Percentiles rank a stretch among this genome's conserved stretches.
Conservation (phyloP, 192 early-diverging fungal species). For the Backusella circina region DNA sequence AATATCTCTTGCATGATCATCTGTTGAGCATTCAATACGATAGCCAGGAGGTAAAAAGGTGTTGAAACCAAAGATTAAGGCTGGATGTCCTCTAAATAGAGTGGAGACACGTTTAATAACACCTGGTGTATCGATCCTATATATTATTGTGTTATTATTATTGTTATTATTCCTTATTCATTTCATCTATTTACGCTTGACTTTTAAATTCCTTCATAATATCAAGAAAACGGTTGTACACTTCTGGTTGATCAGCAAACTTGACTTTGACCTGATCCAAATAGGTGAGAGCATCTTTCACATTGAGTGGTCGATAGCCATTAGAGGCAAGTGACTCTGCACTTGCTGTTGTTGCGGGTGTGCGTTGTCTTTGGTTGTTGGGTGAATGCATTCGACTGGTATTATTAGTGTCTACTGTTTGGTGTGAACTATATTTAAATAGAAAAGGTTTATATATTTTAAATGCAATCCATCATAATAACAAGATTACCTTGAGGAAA, state of each 20-base stretch:
- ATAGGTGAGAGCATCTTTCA: slow-evolving; percentile 93
- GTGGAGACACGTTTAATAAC: slow-evolving; percentile 96
- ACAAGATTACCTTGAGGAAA: neutral
- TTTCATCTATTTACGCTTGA: slow-evolving; percentile 64
- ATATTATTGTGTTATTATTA: neutral
- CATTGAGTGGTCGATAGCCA: slow-evolving; percentile 65
- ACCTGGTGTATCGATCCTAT: slow-evolving; percentile 90
- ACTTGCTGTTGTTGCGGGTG: neutral
- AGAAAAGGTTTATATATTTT: neutral
- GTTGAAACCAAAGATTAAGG: slow-evolving; percentile 95
- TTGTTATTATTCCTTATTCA: neutral
- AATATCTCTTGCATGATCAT: slow-evolving; percentile 63
- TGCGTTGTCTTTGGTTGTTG: neutral
- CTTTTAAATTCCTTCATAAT: slow-evolving; percentile 99
- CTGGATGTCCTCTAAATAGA: slow-evolving; percentile 85
- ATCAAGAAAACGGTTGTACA: slow-evolving; percentile 96
- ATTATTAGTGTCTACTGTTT: neutral
- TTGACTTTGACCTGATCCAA: slow-evolving; percentile 93
- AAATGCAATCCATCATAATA: neutral
- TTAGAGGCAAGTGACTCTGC: neutral
- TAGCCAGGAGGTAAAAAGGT: slow-evolving; percentile 98
- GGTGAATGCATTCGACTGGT: neutral
- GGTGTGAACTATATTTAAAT: neutral
- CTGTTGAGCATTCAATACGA: slow-evolving; percentile 84
- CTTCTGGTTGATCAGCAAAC: slow-evolving; percentile 88